A percentile compares a stretch with the other conserved stretches of the same genome.
Conservation (phyloP, 495 filamentous ascomycete genomes). For the Penicillium lividum region DNA sequence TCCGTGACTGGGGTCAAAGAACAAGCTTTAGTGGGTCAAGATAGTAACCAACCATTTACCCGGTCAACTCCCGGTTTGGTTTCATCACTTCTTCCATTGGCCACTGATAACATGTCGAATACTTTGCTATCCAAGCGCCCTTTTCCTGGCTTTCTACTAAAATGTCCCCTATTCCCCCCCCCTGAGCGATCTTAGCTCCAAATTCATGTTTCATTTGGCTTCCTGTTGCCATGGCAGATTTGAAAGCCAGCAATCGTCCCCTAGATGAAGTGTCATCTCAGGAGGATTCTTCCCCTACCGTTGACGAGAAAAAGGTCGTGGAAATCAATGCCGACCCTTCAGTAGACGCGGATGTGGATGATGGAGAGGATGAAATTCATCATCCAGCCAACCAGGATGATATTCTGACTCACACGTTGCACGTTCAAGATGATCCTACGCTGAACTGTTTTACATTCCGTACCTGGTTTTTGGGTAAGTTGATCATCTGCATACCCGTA, state of each 20-base stretch:
- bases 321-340: constrained; percentile 1
- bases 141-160: background rate
- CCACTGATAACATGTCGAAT: background rate
- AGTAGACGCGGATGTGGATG: background rate
- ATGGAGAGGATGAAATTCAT: background rate
- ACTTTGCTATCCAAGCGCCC: background rate
- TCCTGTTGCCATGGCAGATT: background rate
- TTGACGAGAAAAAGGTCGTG: constrained; percentile 3
- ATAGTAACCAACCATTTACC: background rate
- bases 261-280: background rate
- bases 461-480: constrained; percentile 5
- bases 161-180: background rate
- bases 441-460: constrained; percentile 2
- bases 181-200: background rate
- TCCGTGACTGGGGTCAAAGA: too few relatives aligned
- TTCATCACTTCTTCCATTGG: background rate
- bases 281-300: background rate
- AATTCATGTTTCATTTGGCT: background rate
- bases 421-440: constrained; percentile 6
- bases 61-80: background rate
- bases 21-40: constrained; percentile 4
- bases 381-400: constrained; percentile 8
- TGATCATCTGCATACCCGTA: too few relatives aligned
- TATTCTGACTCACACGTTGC: constrained; percentile 1
- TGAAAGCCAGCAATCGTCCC: background rate